Base-by-base conservation (phyloP, 2,329 filamentous ascomycete genomes). In the Talaromyces sp. region DNA sequence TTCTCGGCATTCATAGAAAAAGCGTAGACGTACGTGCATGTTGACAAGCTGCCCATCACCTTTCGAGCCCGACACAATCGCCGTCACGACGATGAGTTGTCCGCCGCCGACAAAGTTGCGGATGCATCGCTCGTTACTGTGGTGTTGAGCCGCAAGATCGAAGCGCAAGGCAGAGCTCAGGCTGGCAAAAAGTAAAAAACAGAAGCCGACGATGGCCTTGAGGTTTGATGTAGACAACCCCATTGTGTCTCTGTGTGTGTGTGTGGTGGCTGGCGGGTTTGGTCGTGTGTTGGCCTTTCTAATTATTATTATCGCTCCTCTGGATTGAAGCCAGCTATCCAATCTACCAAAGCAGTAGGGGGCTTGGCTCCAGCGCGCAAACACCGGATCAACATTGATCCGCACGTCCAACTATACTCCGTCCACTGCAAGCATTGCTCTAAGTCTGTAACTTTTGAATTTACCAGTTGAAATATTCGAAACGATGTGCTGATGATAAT, bases 31-130 rank as follows among this genome's bases (percentile, higher is more conserved):
- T 81, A 97, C 93, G 78, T 96, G 88, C 83, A 99, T 94, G 76
- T 97, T 96, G 65, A 97, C 86, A 68, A 85, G 80, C 86, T 96
- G 92, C 57, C 94, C 94, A 81, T 99, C 94, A 61, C 92, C 93
- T 78, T 88, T 90, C 66, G 80, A 80, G n/a, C 94, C 94, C 73
- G 88, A 86, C 60, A 96, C 83, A 62, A 87, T 96, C 59, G 92
- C 90, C 60, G 93, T 97, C 57, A 99, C 93, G 35, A 97, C 93
- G 48, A 99, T 94, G 66, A 99, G 81, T 65, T 94, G 96, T 73
- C 97, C 92, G 77, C 87, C 89, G 63, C 86, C 84, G 66, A 97
- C 92, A 76, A 97, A 99, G 81, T 99, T 99, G 75, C 93, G 87
- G 76, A 99, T 90, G 80, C 94, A 99, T 80, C 93, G 85, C 79